Evolutionary conservation across 768 basidiomycete species (phyloP), one percentile per base, ranked within the genome.

Genomic region (Erythrobasidium yunnanense): DNA sequence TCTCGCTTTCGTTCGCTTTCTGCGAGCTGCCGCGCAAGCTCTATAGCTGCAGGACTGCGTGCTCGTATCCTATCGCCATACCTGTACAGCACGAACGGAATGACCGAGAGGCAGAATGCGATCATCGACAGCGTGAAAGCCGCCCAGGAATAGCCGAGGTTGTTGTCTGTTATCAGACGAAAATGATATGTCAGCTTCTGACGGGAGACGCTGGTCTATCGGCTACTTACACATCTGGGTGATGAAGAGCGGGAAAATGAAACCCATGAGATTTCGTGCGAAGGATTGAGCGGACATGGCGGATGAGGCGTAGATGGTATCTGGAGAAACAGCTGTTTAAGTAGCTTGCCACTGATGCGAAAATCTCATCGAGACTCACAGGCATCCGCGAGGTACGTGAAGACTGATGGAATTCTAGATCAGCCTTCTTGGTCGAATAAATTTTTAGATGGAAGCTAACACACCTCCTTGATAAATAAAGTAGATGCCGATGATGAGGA

Each of bases 401-500:
- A 63, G 47, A 63, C 60, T 60, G 57, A 20, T 15, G 20, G 6
- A 27, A 46, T 22, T 11, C 4, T 17, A 8, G 33, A 22, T 57
- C 32, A 57, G 55, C n/a, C 23, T 46, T 3, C 11, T 25, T 15
- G 29, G 4, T 35, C 30, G 25, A 51, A 22, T n/a, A 20, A n/a
- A 15, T 20, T 8, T 27, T 33, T 22, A 17, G 42, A 17, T 15
- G 38, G 38, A 6, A 15, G n/a, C n/a, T 15, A 20, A 15, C 57
- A 45, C 23, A 60, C 57, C 57, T 27, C 60, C 60, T 51, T 63
- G 60, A 23, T 63, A 63, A 4, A 63, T 63, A n/a, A 38, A 49
- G 33, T 63, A 63, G 42, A 63, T 63, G 33, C 60, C 60, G 32
- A 29, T 63, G 65, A 66, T 66, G 7, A 66, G 29, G 34, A 66